Percentiles rank a stretch among this genome's conserved stretches.
These are phyloP conservation scores for Cordyceps farinosa DNA, from an alignment of 2,329 filamentous ascomycete genomes.

Conservation along the genomic window DNA sequence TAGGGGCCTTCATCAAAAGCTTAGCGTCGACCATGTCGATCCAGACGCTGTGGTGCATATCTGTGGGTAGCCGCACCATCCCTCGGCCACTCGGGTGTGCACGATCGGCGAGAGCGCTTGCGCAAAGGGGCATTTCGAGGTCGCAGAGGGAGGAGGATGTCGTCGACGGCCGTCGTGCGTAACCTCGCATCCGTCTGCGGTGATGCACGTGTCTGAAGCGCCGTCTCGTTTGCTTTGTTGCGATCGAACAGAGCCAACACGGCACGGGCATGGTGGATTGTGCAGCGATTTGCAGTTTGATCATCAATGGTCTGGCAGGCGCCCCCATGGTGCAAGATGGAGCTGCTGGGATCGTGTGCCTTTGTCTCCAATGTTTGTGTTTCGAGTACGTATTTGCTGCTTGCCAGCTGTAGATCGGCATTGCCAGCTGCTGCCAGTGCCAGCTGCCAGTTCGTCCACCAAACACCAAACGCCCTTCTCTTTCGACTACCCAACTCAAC, in stretches of 20 bases:
- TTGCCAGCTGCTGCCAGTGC: conserved; percentile 5
- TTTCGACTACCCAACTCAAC: background rate
- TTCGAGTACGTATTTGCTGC: conserved; percentile 12
- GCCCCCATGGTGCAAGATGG: conserved; percentile 1
- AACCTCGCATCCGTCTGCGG: background rate
- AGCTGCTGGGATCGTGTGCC: background rate
- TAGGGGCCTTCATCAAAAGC: background rate
- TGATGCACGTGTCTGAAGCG: background rate
- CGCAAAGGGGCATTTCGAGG: background rate
- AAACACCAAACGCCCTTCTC: background rate
- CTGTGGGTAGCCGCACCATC: background rate
- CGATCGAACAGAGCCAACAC: background rate
- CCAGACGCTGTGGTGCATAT: background rate
- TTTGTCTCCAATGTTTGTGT: conserved; percentile 14
- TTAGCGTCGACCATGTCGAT: conserved; percentile 6
- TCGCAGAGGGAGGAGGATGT: background rate
- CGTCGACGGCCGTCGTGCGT: background rate
- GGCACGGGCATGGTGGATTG: background rate
- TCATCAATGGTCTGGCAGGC: conserved; percentile 1
- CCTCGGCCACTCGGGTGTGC: background rate
- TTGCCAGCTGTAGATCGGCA: conserved; percentile 14
- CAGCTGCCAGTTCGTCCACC: background rate
- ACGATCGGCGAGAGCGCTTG: background rate
- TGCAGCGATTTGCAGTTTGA: background rate
- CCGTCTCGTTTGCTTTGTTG: conserved; percentile 2